Base-by-base conservation (phyloP, 129 eudicot species). In the Gnaphalium uliginosum region DNA sequence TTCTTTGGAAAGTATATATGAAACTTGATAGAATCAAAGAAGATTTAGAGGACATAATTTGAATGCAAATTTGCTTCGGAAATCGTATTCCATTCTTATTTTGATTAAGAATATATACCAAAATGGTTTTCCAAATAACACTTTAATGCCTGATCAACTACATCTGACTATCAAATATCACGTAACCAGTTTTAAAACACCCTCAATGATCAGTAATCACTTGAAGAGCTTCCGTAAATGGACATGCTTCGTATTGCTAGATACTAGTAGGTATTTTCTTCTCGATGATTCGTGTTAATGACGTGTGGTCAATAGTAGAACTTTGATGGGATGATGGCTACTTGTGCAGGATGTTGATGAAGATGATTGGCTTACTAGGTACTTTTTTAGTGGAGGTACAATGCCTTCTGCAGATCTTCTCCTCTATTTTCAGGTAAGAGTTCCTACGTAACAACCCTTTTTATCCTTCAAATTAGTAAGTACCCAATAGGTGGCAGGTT, bases 291-390 rank as follows among this genome's bases (percentile, higher is more conserved):
- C 11, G 17, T 64, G 69, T 5, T 26, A 4, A 25, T n/a, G 18
- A 62, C 0, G 22, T 62, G 27, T 27, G 25, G 46, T 27, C 22
- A 11, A 14, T 29, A 30, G 17, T 26, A 26, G 5, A 26, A 10
- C 46, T 18, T 62, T 30, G 69, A 30, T 18, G 39, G 69, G 33
- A 13, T 18, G 22, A 30, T 26, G 69, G 69, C 46, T 73, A 25
- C 22, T 19, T 13, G 1, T 84, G 86, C 83, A 95, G 99, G 99
- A 95, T 87, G 83, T 89, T 8, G 78, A 63, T 74, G 97, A 95
- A 41, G 99, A 95, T 30, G 99, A 95, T 78, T 95, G 99, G 99
- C 89, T 95, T 59, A 95, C 99, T 14, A 86, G 99, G 83, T 91
- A 95, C 86, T 95, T 95, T 83, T 95, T 95, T 81, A 79, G 89